A percentile compares a stretch with the other conserved stretches of the same genome.
Conservation (phyloP, 768 basidiomycete genomes). For the Clitopilus hobsonii region DNA sequence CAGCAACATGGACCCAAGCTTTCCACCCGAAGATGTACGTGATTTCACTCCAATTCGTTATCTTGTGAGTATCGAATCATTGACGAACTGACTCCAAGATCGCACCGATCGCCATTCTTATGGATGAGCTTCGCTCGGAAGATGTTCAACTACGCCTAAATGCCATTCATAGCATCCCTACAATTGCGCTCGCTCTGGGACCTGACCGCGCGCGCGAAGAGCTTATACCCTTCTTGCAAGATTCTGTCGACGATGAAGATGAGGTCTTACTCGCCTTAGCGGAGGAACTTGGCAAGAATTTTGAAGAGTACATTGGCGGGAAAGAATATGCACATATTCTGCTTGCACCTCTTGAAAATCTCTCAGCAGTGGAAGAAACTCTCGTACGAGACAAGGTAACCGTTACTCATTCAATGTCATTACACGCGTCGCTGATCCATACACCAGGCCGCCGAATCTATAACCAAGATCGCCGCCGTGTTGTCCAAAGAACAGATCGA, state of each 20-base stretch:
- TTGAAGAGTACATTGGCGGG: slow-evolving; percentile 94
- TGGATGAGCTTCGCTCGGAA: slow-evolving; percentile 97
- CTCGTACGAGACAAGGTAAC: slow-evolving; percentile 94
- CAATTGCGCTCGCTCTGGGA: slow-evolving; percentile 95
- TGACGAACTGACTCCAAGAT: slow-evolving; percentile 40
- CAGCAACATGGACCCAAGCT: slow-evolving; percentile 13
- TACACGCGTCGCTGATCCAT: slow-evolving; percentile 4
- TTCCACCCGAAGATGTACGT: slow-evolving; percentile 67
- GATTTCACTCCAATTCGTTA: slow-evolving; percentile 11
- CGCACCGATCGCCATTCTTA: slow-evolving; percentile 92
- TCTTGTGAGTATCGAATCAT: slow-evolving; percentile 1
- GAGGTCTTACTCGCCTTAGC: slow-evolving; percentile 94
- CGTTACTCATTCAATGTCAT: slow-evolving; percentile 7
- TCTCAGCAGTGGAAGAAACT: slow-evolving; percentile 96
- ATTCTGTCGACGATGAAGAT: slow-evolving; percentile 99
- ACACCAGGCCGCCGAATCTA: slow-evolving; percentile 87
- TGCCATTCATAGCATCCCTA: slow-evolving; percentile 95
- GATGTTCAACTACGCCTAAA: slow-evolving; percentile 95
- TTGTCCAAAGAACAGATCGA: slow-evolving; percentile 80
- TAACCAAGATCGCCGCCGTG: slow-evolving; percentile 80
- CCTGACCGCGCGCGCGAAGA: slow-evolving; percentile 94
- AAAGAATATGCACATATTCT: slow-evolving; percentile 81
- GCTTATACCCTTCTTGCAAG: slow-evolving; percentile 94
- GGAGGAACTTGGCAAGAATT: slow-evolving; percentile 88
- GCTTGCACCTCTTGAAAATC: slow-evolving; percentile 89